These are phyloP conservation scores for Dillenia suffruticosa DNA, from an alignment of 164 flowering plant species.

Conservation along the genomic window DNA sequence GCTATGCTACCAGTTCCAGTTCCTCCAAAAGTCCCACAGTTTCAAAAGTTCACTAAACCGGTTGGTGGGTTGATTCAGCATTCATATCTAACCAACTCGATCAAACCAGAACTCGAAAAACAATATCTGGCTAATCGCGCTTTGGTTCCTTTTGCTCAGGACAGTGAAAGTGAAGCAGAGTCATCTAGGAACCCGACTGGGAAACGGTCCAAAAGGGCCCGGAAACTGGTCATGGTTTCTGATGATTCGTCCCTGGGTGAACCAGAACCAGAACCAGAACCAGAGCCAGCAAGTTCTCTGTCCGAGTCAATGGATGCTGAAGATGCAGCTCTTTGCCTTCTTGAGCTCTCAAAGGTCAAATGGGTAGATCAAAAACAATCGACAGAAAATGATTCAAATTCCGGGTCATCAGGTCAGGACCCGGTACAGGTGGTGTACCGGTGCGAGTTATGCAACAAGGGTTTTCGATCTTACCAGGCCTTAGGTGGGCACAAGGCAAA, in stretches of 20 bases:
- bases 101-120: conserved; percentile 24
- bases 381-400: not conserved
- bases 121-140: conserved; percentile 17
- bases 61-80: conserved; percentile 13
- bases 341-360: not conserved
- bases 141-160: conserved; percentile 7
- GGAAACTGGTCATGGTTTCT: not conserved
- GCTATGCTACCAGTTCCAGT: conserved; percentile 20
- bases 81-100: conserved; percentile 7
- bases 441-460: conserved; percentile 27
- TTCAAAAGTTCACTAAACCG: conserved; percentile 1
- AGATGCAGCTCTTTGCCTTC: no score
- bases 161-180: conserved; percentile 28
- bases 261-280: not conserved
- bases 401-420: not conserved
- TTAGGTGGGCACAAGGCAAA: conserved; percentile 34
- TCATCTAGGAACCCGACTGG: conserved; percentile 17
- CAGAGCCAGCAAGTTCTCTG: not conserved
- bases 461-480: conserved; percentile 31
- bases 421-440: conserved; percentile 9
- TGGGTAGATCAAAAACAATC: conserved; percentile 4
- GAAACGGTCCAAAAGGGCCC: conserved; percentile 20
- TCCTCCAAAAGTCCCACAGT: conserved; percentile 12
- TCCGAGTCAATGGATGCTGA: conserved; percentile 5
- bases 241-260: not conserved